A percentile compares a stretch with the other conserved stretches of the same genome.
Conservation (phyloP, 345 rosid genomes). For the Boechera stricta region DNA sequence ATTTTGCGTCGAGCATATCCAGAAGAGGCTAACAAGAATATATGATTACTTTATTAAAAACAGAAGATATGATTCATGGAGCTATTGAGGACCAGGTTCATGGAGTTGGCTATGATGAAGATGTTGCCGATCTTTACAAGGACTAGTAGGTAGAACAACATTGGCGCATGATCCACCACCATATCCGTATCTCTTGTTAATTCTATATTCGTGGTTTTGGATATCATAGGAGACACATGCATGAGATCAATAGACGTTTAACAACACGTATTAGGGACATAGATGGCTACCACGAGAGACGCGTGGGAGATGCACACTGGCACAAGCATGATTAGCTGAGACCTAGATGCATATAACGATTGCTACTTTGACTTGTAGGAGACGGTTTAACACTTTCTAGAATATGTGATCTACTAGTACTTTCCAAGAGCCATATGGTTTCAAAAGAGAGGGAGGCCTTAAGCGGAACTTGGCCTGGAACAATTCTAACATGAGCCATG, state of each 20-base stretch:
- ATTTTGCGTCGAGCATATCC: neutral
- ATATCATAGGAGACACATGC: neutral
- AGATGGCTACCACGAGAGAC: neutral
- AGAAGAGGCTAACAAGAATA: neutral
- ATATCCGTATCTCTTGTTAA: neutral
- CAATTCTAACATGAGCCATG: neutral
- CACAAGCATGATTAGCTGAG: neutral
- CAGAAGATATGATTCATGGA: neutral
- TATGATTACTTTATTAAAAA: no score
- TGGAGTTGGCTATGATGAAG: neutral
- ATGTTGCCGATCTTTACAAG: neutral
- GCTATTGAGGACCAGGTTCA: constrained; percentile 3
- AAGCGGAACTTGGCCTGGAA: neutral
- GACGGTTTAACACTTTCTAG: neutral
- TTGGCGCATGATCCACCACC: neutral
- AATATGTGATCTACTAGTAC: neutral
- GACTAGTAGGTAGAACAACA: no score
- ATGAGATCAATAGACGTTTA: constrained; percentile 2
- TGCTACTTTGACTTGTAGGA: neutral
- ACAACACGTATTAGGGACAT: neutral
- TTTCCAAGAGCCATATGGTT: neutral
- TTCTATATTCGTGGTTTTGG: neutral
- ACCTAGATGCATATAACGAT: neutral
- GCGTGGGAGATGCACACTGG: neutral
- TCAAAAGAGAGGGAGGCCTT: neutral